Evolutionary conservation across 331 rosid genomes (phyloP).

Genomic region (Pyrus hybrid): DNA sequence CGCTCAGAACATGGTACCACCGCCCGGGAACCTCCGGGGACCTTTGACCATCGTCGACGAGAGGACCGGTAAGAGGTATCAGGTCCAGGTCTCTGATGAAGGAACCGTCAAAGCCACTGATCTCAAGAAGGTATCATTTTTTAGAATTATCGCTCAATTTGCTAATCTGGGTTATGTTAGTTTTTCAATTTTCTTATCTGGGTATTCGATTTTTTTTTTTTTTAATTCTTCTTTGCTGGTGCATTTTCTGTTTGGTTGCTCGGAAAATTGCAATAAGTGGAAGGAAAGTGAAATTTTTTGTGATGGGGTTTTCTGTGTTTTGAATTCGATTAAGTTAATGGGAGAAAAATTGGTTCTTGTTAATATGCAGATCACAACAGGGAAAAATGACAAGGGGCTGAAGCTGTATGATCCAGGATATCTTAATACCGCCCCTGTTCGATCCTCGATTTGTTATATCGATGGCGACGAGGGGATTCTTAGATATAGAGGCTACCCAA

Average conservation of each 20-base stretch:
- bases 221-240: neutral
- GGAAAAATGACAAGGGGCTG: conserved; percentile 77
- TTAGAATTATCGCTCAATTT: neutral
- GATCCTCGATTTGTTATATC: conserved; percentile 77
- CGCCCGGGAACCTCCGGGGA: conserved; percentile 45
- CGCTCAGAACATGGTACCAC: conserved; percentile 24
- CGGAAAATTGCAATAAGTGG: neutral
- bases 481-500: conserved; percentile 91
- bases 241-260: neutral
- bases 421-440: conserved; percentile 91
- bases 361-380: conserved; percentile 48
- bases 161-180: neutral
- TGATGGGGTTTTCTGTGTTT: neutral
- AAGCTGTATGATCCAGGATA: conserved; percentile 88
- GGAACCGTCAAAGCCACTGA: conserved; percentile 74
- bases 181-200: neutral
- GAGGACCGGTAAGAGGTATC: conserved; percentile 69
- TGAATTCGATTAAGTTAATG: neutral
- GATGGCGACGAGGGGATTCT: conserved; percentile 96
- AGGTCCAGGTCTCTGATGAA: conserved; percentile 53
- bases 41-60: conserved; percentile 63
- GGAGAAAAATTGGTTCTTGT: neutral
- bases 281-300: neutral
- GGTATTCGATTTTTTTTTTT: no score
- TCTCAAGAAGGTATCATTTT: conserved; percentile 48